Percentiles rank a stretch among this genome's conserved stretches.
phyloP scores from a whole-genome alignment of 169 alveolate genomes.

The Cryptosporidium sp. region DNA sequence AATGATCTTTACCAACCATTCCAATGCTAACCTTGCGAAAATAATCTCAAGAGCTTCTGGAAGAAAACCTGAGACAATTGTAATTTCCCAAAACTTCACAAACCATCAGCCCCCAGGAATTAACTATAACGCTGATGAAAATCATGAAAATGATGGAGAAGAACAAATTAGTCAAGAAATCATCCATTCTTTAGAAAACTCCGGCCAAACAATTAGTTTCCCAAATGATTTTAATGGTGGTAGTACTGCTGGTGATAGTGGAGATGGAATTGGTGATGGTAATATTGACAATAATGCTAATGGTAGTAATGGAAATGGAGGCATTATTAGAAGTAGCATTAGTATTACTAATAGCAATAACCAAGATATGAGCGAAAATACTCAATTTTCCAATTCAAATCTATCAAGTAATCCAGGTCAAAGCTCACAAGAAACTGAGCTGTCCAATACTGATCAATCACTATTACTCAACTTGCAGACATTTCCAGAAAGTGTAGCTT shows the following conservation, averaged over 20 bases:
- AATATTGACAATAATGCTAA: background rate
- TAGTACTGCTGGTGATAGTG: background rate
- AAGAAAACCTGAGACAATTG: conserved; percentile 71
- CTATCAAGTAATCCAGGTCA: background rate
- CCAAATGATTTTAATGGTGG: background rate
- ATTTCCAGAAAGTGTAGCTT: background rate
- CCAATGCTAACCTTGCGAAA: conserved; percentile 69
- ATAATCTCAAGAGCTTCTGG: conserved; percentile 71
- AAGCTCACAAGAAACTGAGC: conserved; percentile 9
- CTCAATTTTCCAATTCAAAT: background rate
- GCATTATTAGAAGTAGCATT: background rate
- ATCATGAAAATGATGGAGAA: conserved; percentile 7
- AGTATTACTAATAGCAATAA: background rate
- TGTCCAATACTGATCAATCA: conserved; percentile 5
- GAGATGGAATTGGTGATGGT: background rate
- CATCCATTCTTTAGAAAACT: background rate
- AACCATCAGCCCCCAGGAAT: background rate
- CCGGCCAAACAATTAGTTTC: background rate
- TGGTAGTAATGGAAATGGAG: background rate
- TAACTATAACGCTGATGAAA: background rate
- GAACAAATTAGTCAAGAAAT: conserved; percentile 1
- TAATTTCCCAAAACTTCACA: conserved; percentile 3
- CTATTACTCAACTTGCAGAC: background rate
- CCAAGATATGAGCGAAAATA: background rate
- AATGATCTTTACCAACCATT: conserved; percentile 55